phyloP scores from a whole-genome alignment of 257 asterid species.

The Solanum appendiculatum region DNA sequence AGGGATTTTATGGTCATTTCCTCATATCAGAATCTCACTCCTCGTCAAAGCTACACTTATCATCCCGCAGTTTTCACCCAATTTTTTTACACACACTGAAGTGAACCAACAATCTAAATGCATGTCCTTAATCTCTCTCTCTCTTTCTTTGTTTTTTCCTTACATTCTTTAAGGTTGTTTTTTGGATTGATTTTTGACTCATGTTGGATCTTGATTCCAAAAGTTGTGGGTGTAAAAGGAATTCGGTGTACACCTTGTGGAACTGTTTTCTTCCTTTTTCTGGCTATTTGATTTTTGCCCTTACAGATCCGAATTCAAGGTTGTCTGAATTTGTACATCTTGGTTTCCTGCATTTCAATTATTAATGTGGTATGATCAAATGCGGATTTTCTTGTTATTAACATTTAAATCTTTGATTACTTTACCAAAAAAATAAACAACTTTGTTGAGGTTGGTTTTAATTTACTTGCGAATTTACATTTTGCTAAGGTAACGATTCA shows the following conservation, averaged over 20 bases:
- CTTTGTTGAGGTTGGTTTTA: no score
- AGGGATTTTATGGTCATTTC: not conserved
- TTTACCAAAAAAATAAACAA: no score
- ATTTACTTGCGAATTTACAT: no score
- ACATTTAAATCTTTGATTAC: no score
- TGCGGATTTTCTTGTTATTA: no score
- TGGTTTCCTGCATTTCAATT: no score
- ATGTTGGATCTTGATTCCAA: not conserved
- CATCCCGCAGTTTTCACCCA: not conserved
- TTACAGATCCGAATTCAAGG: not conserved
- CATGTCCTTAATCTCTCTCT: not conserved
- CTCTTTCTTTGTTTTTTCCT: not conserved
- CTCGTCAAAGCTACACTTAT: not conserved
- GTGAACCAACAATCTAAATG: not conserved
- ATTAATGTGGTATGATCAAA: not conserved
- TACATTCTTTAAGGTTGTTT: not conserved
- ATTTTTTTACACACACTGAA: not conserved
- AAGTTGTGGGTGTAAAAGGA: not conserved
- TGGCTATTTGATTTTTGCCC: not conserved
- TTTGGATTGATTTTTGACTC: not conserved
- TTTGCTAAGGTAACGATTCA: no score
- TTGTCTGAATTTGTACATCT: not conserved
- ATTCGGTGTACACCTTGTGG: not conserved
- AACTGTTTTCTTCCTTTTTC: not conserved
- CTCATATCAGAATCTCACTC: not conserved